Evolutionary conservation across 1,284 basidiomycete genomes (phyloP).

Genomic region (Fomitopsis schrenkii): DNA sequence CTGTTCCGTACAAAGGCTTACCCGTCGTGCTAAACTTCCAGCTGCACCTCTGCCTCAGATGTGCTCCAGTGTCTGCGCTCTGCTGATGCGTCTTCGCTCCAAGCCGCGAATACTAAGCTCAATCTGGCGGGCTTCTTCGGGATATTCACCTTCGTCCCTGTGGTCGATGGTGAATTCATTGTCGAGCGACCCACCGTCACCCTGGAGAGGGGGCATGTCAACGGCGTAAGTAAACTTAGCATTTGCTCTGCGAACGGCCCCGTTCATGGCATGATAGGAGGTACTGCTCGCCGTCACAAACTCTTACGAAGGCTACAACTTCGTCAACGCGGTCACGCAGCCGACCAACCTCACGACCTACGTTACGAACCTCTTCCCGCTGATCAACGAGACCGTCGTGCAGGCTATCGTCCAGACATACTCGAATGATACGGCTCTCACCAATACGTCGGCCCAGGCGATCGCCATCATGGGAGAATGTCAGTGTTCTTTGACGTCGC

Average conservation of each 20-base stretch:
- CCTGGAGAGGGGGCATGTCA: neutral
- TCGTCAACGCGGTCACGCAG: neutral
- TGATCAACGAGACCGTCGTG: neutral
- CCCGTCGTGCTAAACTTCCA: neutral
- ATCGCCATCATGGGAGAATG: neutral
- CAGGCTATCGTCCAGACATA: neutral
- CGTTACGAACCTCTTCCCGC: neutral
- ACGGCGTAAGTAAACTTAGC: neutral
- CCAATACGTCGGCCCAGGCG: neutral
- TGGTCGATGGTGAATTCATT: neutral
- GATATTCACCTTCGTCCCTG: neutral
- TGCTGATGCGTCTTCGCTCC: neutral
- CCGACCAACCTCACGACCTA: neutral
- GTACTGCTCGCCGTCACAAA: neutral
- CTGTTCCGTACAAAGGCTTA: no score
- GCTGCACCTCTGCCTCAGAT: neutral
- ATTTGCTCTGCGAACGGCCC: no score
- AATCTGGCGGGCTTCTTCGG: neutral
- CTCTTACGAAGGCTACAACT: neutral
- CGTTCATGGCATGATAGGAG: neutral
- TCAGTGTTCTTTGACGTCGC: neutral
- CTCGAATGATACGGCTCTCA: neutral
- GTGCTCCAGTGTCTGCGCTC: neutral
- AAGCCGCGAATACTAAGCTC: neutral
- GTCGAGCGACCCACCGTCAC: neutral